Evolutionary conservation across 306 rosid species (phyloP), one percentile per base, ranked within the genome.

Genomic region (Cajanus cajan): DNA sequence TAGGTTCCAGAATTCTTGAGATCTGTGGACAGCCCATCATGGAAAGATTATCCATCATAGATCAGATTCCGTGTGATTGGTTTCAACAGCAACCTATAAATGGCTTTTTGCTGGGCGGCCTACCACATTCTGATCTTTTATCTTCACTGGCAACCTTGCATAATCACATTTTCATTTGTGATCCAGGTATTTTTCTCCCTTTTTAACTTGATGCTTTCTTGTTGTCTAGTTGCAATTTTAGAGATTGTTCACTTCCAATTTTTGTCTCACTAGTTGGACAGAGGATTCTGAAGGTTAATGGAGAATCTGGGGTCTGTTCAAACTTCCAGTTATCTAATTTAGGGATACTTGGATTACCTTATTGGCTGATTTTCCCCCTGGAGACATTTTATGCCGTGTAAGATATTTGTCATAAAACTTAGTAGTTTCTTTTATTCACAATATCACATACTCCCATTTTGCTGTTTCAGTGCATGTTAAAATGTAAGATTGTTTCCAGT

Each of bases 331-430:
- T 95, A 75, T 95, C 96, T 44, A 92, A 95, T 75, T 88, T 95
- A 66, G 91, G 90, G 69, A 75, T 84, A 76, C 98, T 95, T 73
- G 97, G 97, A 77, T 80, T 95, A 62, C 98, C 98, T 55, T 92
- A 92, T 80, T 92, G 98, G 98, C 51, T 91, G 84, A 63, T 78
- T 71, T 76, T 77, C 68, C 90, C 89, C 43, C 58, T 78, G 59
- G 98, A 95, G 83, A 85, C 80, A 74, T 85, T 82, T 74, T 87
- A 79, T 75, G 58, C 90, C 16, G 67, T 14, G 98, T 92, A 80
- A 86, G 97, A 74, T 79, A 43, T 82, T 59, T 57, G 48, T 73
- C 68, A 64, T 31, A 52, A 22, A 47, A 40, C 18, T 47, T 9
- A 15, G 13, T 55, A 2, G 31, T 34, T 69, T 74, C 10, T 70